phyloP scores from a whole-genome alignment of 2,329 filamentous ascomycete species.

The Botrytis porri region DNA sequence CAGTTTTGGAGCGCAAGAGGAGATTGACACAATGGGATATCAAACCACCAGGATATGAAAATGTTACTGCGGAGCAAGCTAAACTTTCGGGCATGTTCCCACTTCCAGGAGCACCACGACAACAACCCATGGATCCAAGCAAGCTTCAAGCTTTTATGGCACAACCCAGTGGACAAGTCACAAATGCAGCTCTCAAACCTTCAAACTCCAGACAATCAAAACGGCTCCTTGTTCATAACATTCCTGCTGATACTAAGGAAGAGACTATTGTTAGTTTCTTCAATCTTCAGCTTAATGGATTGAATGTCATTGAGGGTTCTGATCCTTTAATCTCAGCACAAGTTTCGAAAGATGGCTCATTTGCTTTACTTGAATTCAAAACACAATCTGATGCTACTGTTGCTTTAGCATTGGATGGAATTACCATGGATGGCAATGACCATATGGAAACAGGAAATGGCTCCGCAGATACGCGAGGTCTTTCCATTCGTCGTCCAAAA shows the following conservation, averaged over 20 bases:
- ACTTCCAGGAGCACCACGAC: slow-evolving; percentile 87
- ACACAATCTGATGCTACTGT: slow-evolving; percentile 84
- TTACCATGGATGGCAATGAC: slow-evolving; percentile 76
- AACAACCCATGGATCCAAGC: slow-evolving; percentile 91
- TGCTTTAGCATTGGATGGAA: slow-evolving; percentile 84
- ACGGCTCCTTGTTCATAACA: slow-evolving; percentile 82
- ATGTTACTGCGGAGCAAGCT: slow-evolving; percentile 95
- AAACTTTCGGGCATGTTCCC: slow-evolving; percentile 99
- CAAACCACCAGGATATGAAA: slow-evolving; percentile 96
- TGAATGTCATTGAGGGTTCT: slow-evolving; percentile 80
- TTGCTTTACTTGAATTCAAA: slow-evolving; percentile 90
- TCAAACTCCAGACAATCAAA: slow-evolving; percentile 92
- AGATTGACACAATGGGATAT: slow-evolving; percentile 99
- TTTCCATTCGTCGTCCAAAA: slow-evolving; percentile 83
- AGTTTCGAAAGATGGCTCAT: slow-evolving; percentile 72
- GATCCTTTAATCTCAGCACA: slow-evolving; percentile 86
- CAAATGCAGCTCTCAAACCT: slow-evolving; percentile 78
- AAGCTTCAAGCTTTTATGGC: slow-evolving; percentile 95
- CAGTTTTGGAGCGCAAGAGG: slow-evolving; percentile 81
- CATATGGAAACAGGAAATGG: slow-evolving; percentile 47
- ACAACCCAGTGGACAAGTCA: slow-evolving; percentile 68
- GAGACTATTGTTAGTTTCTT: slow-evolving; percentile 81
- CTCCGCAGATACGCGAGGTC: slow-evolving; percentile 51
- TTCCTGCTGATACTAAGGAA: slow-evolving; percentile 70
- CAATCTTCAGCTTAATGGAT: slow-evolving; percentile 93